Percentiles rank a stretch among this genome's conserved stretches.
Evolutionary conservation across 2,329 filamentous ascomycete genomes (phyloP).

Genomic region (Sporothrix variecibatus): DNA sequence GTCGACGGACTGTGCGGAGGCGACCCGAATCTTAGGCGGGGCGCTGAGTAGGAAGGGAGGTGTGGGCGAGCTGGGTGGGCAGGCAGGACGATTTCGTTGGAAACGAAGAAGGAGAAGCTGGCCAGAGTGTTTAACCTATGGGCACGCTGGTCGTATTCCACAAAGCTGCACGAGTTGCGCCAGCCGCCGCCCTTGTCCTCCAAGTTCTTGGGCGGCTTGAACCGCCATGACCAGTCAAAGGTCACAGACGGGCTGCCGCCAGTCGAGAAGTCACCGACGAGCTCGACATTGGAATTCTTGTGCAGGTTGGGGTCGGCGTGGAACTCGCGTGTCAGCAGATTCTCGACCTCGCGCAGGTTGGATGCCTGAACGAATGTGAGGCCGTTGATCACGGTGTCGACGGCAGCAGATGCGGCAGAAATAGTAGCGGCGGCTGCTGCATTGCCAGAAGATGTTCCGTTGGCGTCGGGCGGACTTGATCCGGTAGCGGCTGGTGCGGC

Average conservation of each 20-base stretch:
- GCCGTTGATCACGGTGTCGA: conserved; percentile 80
- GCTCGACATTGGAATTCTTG: conserved; percentile 92
- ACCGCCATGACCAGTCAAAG: conserved; percentile 97
- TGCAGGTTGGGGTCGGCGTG: conserved; percentile 96
- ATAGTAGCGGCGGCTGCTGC: not conserved
- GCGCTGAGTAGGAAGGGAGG: conserved; percentile 72
- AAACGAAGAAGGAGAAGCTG: conserved; percentile 93
- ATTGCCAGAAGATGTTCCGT: conserved; percentile 45
- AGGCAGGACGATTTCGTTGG: conserved; percentile 54
- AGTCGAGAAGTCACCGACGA: conserved; percentile 90
- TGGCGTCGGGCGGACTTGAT: conserved; percentile 48
- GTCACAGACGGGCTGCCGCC: conserved; percentile 79
- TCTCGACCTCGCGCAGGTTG: conserved; percentile 84
- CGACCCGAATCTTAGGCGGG: conserved; percentile 75
- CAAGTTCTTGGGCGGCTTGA: conserved; percentile 79
- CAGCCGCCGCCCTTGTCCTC: conserved; percentile 90
- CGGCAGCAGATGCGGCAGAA: conserved; percentile 37
- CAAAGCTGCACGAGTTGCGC: conserved; percentile 95
- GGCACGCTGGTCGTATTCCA: conserved; percentile 93
- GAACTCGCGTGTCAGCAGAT: conserved; percentile 90
- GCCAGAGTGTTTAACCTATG: conserved; percentile 86
- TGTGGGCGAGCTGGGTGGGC: conserved; percentile 65
- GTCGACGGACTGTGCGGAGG: conserved; percentile 84
- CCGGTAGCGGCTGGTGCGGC: conserved; percentile 25
- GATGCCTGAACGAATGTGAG: conserved; percentile 92